These are phyloP conservation scores for Aspergillus floridensis DNA, from an alignment of 2,329 filamentous ascomycete genomes.

Conservation along the genomic window DNA sequence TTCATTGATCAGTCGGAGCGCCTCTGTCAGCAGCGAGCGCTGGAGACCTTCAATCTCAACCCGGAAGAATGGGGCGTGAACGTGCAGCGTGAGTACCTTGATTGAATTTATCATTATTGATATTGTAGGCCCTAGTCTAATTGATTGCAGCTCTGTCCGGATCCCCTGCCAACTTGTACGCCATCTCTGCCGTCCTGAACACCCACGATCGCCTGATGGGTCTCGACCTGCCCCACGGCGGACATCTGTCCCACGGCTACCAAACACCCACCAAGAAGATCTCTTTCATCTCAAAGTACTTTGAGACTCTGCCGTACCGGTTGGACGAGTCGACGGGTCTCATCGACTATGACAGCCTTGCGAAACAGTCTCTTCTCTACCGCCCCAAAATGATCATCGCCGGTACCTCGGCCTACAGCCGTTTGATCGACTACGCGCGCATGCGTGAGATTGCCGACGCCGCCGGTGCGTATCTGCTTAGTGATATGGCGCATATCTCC, in stretches of 20 bases:
- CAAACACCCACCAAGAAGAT: conserved; percentile 96
- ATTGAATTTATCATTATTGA: too few species aligned
- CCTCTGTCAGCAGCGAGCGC: conserved; percentile 83
- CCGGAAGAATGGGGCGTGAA: conserved; percentile 94
- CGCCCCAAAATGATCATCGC: conserved; percentile 95
- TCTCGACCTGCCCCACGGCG: conserved; percentile 88
- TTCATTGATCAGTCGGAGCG: conserved; percentile 90
- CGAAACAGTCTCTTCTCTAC: conserved; percentile 87
- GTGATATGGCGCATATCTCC: conserved; percentile 98
- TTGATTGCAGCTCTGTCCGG: conserved; percentile 67
- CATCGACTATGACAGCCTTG: conserved; percentile 93
- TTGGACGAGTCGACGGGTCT: conserved; percentile 75
- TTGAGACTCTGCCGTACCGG: conserved; percentile 96
- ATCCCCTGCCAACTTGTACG: conserved; percentile 71
- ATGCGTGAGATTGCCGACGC: conserved; percentile 96
- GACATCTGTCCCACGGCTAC: conserved; percentile 94
- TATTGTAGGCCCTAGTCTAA: conserved; percentile 9
- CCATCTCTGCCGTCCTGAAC: conserved; percentile 94
- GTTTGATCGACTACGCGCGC: conserved; percentile 91
- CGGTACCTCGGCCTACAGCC: conserved; percentile 96
- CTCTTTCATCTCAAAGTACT: conserved; percentile 97
- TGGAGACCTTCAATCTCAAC: conserved; percentile 82
- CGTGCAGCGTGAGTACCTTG: conserved; percentile 67
- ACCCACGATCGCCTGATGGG: conserved; percentile 97
- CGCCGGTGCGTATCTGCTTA: conserved; percentile 89